A percentile compares a stretch with the other conserved stretches of the same genome.
Evolutionary conservation across 768 basidiomycete genomes (phyloP).

Genomic region (Peribolospora kevripleyi): DNA sequence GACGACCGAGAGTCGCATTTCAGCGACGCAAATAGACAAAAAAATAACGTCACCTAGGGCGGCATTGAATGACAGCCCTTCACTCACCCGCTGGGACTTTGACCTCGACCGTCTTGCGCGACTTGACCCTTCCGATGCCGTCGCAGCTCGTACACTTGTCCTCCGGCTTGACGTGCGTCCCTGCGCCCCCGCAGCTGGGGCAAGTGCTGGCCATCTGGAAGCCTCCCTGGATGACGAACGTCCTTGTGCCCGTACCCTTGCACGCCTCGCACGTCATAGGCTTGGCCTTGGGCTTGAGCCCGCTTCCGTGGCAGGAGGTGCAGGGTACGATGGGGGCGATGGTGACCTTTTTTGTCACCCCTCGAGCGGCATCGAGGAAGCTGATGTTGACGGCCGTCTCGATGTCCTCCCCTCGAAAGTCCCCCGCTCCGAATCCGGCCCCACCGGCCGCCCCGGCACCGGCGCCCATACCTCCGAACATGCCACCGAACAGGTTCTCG

Average conservation of each 20-base stretch:
- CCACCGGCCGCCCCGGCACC: conserved; percentile 18
- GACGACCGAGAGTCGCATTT: not conserved
- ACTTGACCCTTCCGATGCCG: conserved; percentile 69
- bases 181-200: conserved; percentile 51
- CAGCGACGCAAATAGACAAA: too few relatives aligned
- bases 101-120: conserved; percentile 49
- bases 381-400: conserved; percentile 48
- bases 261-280: conserved; percentile 54
- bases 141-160: conserved; percentile 55
- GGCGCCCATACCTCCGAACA: conserved; percentile 29
- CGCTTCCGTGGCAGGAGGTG: conserved; percentile 55
- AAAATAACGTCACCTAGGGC: too few relatives aligned
- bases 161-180: conserved; percentile 50
- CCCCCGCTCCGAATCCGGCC: conserved; percentile 1
- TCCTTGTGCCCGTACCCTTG: conserved; percentile 61
- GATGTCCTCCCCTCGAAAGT: conserved; percentile 46
- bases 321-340: conserved; percentile 66
- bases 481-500: conserved; percentile 54
- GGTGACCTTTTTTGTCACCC: conserved; percentile 46
- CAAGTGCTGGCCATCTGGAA: conserved; percentile 96
- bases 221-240: conserved; percentile 71
- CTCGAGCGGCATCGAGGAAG: conserved; percentile 91
- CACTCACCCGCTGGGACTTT: conserved; percentile 60
- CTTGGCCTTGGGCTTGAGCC: conserved; percentile 66
- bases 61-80: not conserved